Evolutionary conservation across 2,329 filamentous ascomycete genomes (phyloP), one percentile per base, ranked within the genome.

Genomic region (Emergomyces pasteurianus): DNA sequence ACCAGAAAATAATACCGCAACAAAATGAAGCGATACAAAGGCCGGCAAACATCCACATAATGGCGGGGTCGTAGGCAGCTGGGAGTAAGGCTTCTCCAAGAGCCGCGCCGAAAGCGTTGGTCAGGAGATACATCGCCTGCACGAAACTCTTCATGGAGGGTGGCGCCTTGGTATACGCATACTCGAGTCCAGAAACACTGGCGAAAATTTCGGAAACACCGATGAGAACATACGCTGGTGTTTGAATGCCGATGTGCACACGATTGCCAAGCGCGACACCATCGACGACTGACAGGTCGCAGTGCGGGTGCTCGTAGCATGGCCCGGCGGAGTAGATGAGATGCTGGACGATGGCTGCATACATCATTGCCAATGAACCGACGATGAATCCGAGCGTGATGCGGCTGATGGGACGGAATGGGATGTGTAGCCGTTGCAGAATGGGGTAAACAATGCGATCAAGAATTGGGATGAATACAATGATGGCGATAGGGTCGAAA

Each of bases 351-450:
- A 80, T 75, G n/a, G 81, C 81, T 26, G 82, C 81, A 70, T 83
- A 83, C 75, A 83, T 79, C 79, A 83, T 83, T 58, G 87, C 82
- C 23, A 84, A 69, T 2, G 83, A 77, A 21, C 82, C 86, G 61
- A 87, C 78, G 65, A 84, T 72, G 78, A 91, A 91, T 57, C 88
- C 89, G 7, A 79, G 72, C 1, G 86, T 80, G 74, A 92, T 90
- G 71, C 86, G 86, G 78, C 86, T 90, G 75, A 91, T 87, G 49
- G 87, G 89, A 0, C 82, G 87, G 77, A 91, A 89, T 60, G 79
- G 77, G 70, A 90, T 80, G 52, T 81, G 82, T 26, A 69, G 65
- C 68, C 81, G 84, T 68, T 85, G 84, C 61, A 91, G 80, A 21
- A 79, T 70, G 0, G 88, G 89, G 73, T 90, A 92, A 61, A 92